A percentile compares a stretch with the other conserved stretches of the same genome.
phyloP scores from a whole-genome alignment of 2,329 filamentous ascomycete species.

The Keithomyces neogunnii region DNA sequence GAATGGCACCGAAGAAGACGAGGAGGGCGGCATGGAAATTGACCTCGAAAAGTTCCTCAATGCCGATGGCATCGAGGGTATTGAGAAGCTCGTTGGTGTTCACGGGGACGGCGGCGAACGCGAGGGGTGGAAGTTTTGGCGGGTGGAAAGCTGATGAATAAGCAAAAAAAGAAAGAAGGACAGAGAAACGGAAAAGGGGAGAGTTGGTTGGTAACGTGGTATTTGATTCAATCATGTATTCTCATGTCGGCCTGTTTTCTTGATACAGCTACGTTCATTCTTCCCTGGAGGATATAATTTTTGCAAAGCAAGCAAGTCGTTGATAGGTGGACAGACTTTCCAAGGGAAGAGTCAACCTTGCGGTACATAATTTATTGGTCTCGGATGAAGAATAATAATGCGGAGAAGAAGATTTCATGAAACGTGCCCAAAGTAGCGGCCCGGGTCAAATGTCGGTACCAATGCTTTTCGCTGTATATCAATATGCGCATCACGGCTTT shows the following conservation, averaged over 20 bases:
- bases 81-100: constrained; percentile 82
- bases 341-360: neutral
- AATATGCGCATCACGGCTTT: no score
- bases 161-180: neutral
- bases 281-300: neutral
- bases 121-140: constrained; percentile 85
- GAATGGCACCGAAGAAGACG: constrained; percentile 71
- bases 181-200: neutral
- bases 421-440: neutral
- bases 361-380: neutral
- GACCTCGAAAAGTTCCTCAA: constrained; percentile 76
- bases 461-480: no score
- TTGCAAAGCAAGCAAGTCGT: neutral
- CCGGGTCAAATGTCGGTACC: no score
- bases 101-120: constrained; percentile 57
- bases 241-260: neutral
- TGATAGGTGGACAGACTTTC: constrained; percentile 1
- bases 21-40: constrained; percentile 82
- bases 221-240: neutral
- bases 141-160: constrained; percentile 40
- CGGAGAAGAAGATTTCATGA: neutral
- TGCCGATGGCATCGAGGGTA: constrained; percentile 73
- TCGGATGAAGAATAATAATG: constrained; percentile 19
- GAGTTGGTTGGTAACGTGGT: neutral
- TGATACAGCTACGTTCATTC: neutral